Conservation (phyloP, 768 basidiomycete genomes). For the Scleroderma bovista region DNA sequence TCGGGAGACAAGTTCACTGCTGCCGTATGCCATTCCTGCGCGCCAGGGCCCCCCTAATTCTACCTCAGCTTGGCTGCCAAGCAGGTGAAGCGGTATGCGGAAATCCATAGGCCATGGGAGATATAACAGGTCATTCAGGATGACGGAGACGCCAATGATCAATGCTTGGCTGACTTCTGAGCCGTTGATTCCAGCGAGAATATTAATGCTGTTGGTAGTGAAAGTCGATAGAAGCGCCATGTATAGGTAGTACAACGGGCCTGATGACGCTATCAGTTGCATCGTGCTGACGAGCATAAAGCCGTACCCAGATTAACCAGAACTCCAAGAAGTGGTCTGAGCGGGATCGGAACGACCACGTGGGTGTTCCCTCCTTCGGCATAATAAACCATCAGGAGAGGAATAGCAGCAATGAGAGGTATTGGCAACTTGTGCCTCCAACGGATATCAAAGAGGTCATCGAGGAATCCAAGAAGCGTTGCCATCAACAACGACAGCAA, state of each 20-base stretch:
- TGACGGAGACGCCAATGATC: constrained; percentile 86
- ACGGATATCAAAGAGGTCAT: constrained; percentile 97
- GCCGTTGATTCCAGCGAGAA: constrained; percentile 96
- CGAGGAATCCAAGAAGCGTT: constrained; percentile 90
- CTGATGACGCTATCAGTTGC: constrained; percentile 36
- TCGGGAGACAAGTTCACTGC: constrained; percentile 80
- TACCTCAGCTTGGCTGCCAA: constrained; percentile 60
- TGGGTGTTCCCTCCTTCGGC: constrained; percentile 91
- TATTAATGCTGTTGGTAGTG: constrained; percentile 97
- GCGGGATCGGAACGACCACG: constrained; percentile 85
- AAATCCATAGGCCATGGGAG: constrained; percentile 84
- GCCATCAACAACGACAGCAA: constrained; percentile 89
- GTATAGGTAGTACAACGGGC: constrained; percentile 92
- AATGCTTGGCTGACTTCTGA: constrained; percentile 92
- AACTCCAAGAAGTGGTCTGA: constrained; percentile 67
- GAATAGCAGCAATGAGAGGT: constrained; percentile 92
- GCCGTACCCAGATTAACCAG: constrained; percentile 82
- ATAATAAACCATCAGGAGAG: constrained; percentile 93
- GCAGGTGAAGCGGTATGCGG: constrained; percentile 62
- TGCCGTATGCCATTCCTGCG: constrained; percentile 83
- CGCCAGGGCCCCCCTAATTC: constrained; percentile 77
- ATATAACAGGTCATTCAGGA: constrained; percentile 88
- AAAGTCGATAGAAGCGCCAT: constrained; percentile 96
- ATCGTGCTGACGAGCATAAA: not conserved
- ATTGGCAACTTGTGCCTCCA: constrained; percentile 99